Evolutionary conservation across 441 rosid genomes (phyloP).

Genomic region (Adansonia madagascariensis): DNA sequence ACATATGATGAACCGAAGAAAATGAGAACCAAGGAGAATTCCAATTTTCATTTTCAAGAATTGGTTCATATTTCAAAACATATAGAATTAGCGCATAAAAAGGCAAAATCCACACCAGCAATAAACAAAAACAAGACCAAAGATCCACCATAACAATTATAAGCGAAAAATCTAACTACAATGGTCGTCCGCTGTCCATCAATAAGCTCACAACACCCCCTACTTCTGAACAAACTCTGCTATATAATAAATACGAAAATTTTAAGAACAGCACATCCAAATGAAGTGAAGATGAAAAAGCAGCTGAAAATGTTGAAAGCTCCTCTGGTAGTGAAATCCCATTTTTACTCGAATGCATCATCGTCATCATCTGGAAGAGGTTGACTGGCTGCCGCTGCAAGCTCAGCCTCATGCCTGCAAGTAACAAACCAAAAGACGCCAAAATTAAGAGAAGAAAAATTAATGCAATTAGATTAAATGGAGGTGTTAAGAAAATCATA

Average conservation of each 20-base stretch:
- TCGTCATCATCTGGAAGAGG: conserved; percentile 60
- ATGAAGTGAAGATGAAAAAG: not conserved
- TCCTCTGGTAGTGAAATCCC: not conserved
- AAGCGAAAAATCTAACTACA: conserved; percentile 22
- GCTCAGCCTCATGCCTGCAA: conserved; percentile 53
- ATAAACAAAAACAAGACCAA: not conserved
- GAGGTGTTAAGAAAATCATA: not conserved
- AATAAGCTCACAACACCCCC: conserved; percentile 3
- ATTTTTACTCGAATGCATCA: conserved; percentile 42
- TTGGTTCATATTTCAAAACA: not conserved
- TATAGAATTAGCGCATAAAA: not conserved
- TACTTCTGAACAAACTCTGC: not conserved
- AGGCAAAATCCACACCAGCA: not conserved
- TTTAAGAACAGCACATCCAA: not conserved
- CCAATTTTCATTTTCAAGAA: not conserved
- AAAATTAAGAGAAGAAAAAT: too few species aligned
- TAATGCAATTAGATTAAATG: not conserved
- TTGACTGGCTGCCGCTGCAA: conserved; percentile 48
- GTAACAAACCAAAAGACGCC: not conserved
- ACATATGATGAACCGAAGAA: not conserved
- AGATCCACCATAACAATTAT: not conserved
- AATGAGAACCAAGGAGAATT: not conserved
- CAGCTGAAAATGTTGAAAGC: conserved; percentile 1
- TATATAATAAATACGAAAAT: not conserved
- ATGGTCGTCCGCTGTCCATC: conserved; percentile 10